These are phyloP conservation scores for Podaxis pistillaris DNA, from an alignment of 768 basidiomycete species.

Conservation along the genomic window DNA sequence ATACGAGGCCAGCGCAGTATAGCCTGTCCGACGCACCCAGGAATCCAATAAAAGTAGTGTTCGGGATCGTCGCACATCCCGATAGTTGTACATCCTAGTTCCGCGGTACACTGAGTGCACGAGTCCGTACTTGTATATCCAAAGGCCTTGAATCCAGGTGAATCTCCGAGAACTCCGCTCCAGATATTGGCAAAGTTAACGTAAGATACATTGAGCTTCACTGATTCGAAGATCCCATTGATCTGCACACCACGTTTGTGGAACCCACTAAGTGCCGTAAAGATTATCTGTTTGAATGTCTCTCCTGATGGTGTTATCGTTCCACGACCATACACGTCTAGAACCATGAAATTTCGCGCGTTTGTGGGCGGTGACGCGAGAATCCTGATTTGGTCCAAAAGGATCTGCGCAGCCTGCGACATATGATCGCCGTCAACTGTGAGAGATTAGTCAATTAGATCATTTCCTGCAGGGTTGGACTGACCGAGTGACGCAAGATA, in stretches of 20 bases:
- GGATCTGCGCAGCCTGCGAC: slow-evolving; percentile 39
- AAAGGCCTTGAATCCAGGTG: slow-evolving; percentile 46
- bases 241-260: slow-evolving; percentile 19
- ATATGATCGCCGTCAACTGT: slow-evolving; percentile 47
- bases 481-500: slow-evolving; percentile 41
- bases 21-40: slow-evolving; percentile 32
- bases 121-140: slow-evolving; percentile 42
- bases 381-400: slow-evolving; percentile 43
- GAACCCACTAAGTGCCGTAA: slow-evolving; percentile 36
- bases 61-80: slow-evolving; percentile 39
- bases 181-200: slow-evolving; percentile 49
- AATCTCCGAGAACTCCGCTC: slow-evolving; percentile 42
- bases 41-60: slow-evolving; percentile 54
- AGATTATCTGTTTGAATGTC: slow-evolving; percentile 45
- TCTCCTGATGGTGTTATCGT: slow-evolving; percentile 37
- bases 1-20: not conserved
- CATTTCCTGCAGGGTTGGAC: slow-evolving; percentile 4
- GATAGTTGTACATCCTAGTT: slow-evolving; percentile 29
- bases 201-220: slow-evolving; percentile 40
- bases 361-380: slow-evolving; percentile 51
- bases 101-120: slow-evolving; percentile 29
- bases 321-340: slow-evolving; percentile 52
- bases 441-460: not conserved
- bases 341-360: slow-evolving; percentile 46
- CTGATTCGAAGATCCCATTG: slow-evolving; percentile 18